Evolutionary conservation across 2,329 filamentous ascomycete species (phyloP).

Genomic region (Fonsecaea multimorphosa): DNA sequence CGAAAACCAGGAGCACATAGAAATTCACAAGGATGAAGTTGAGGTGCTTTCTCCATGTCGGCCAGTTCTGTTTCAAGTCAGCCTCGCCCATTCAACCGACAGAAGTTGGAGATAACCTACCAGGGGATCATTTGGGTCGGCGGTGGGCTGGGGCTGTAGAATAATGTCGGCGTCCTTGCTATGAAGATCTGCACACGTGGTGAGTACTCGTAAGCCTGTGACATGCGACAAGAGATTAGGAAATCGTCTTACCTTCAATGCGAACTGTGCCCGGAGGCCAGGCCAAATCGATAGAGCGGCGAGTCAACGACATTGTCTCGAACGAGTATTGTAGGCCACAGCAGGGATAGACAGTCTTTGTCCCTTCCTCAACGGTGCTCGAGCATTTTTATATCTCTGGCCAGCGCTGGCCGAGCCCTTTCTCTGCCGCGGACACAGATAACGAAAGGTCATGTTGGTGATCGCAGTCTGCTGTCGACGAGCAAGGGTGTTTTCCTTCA

Average conservation of each 20-base stretch:
- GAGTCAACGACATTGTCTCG: neutral
- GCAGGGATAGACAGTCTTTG: neutral
- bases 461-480: neutral
- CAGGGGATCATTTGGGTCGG: conserved; percentile 49
- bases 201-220: neutral
- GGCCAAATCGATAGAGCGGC: neutral
- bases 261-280: conserved; percentile 5
- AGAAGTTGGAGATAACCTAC: conserved; percentile 48
- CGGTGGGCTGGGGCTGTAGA: conserved; percentile 48
- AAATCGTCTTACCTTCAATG: neutral
- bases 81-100: conserved; percentile 39
- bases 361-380: neutral
- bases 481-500: neutral
- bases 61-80: conserved; percentile 50
- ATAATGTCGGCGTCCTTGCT: conserved; percentile 30
- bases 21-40: conserved; percentile 53
- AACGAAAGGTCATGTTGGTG: neutral
- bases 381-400: neutral
- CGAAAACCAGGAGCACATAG: conserved; percentile 53
- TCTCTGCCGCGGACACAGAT: neutral
- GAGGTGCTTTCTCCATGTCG: conserved; percentile 47
- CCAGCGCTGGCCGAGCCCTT: neutral
- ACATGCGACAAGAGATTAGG: neutral
- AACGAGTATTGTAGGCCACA: neutral
- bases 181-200: neutral